Base-by-base conservation (phyloP, 164 flowering plant species). In the Vitis rupestris region DNA sequence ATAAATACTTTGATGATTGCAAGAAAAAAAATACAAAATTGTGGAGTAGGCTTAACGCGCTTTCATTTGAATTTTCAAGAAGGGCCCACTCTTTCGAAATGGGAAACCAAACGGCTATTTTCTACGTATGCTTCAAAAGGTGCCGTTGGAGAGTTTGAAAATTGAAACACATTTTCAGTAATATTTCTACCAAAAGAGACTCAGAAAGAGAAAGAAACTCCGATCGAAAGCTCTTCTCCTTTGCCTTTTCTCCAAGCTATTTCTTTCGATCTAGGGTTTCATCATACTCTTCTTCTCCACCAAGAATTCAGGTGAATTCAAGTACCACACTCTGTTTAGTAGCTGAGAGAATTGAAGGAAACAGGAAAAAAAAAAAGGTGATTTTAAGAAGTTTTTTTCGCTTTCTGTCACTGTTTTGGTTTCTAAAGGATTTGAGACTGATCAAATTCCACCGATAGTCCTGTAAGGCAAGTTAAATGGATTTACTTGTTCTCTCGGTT, bases 101-200 rank as follows among this genome's bases (percentile, higher is more conserved):
- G 6, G 27, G 51, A 6, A 48, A 44, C 14, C 51, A 62, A 44
- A 7, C 16, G n/a, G 10, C 12, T 9, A 19, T 50, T 47, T 31
- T 63, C 65, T 48, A 16, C 52, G 48, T 44, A 30, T 50, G 65
- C 65, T 63, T n/a, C 44, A 5, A 61, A 61, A 53, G 56, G 9
- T 13, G 56, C 56, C 56, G 56, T 53, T 53, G 10, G 56, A 53
- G 15, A 53, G n/a, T 53, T n/a, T n/a, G 12, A 47, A 12, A 23
- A 23, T 23, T 23, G 27, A 23, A 23, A 23, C 27, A 7, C 52
- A 48, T 13, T 23, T 15, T n/a, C 14, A 53, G 2, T n/a, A 53
- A 53, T 13, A 53, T 53, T 13, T 53, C n/a, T 53, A 14, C 14
- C 14, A 53, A n/a, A 12, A 12, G n/a, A 53, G 56, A 13, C 14